phyloP scores from a whole-genome alignment of 352 stramenopile genomes.

The Discostella stelligera region DNA sequence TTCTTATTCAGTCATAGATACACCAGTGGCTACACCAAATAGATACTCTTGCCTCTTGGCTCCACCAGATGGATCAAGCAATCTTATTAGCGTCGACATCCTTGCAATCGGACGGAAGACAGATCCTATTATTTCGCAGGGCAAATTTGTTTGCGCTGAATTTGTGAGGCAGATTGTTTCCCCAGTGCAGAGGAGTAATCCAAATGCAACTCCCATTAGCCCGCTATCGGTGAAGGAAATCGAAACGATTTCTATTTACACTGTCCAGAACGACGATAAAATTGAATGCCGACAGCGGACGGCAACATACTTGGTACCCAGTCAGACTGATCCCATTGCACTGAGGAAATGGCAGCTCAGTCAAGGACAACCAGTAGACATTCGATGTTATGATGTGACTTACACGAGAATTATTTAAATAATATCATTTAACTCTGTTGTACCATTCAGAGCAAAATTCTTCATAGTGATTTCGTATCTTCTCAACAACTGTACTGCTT shows the following conservation, averaged over 20 bases:
- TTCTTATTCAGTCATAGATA: constrained; percentile 66
- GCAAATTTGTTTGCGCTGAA: constrained; percentile 75
- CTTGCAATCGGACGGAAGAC: constrained; percentile 60
- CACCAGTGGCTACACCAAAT: constrained; percentile 63
- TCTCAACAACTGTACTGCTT: constrained; percentile 92
- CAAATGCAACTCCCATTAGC: constrained; percentile 13
- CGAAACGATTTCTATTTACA: constrained; percentile 76
- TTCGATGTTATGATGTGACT: constrained; percentile 71
- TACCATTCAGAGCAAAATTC: constrained; percentile 87
- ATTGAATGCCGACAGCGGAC: constrained; percentile 68
- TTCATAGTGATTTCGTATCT: constrained; percentile 93
- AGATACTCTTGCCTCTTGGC: constrained; percentile 72
- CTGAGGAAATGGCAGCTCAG: constrained; percentile 68
- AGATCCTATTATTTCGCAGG: constrained; percentile 44
- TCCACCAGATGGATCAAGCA: constrained; percentile 45
- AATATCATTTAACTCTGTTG: neutral
- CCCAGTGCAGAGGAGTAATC: constrained; percentile 27
- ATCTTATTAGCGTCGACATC: constrained; percentile 69
- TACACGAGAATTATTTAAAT: constrained; percentile 43
- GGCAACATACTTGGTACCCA: constrained; percentile 69
- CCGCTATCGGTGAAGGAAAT: constrained; percentile 70
- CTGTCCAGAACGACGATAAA: constrained; percentile 32
- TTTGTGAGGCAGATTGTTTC: constrained; percentile 74
- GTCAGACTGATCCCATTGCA: constrained; percentile 64
- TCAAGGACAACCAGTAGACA: constrained; percentile 63